phyloP scores from a whole-genome alignment of 768 basidiomycete species.

The Strobilomyces dryophilus region DNA sequence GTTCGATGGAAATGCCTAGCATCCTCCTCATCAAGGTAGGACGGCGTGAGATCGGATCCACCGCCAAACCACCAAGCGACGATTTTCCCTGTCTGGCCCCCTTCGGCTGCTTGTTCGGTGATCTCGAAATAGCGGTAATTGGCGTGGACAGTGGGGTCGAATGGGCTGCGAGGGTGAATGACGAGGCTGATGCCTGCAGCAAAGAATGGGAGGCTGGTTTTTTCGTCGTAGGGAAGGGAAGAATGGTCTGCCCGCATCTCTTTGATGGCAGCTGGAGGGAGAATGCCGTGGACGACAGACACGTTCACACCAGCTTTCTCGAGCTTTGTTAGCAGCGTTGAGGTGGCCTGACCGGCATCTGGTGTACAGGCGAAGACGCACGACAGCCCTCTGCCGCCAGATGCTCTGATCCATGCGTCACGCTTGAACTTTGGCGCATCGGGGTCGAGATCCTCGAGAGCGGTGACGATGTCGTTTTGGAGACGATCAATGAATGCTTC shows the following conservation, averaged over 20 bases:
- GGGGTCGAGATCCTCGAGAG: slow-evolving; percentile 78
- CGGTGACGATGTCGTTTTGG: slow-evolving; percentile 73
- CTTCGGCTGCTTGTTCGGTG: slow-evolving; percentile 43
- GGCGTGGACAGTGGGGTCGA: slow-evolving; percentile 90
- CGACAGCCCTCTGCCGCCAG: slow-evolving; percentile 71
- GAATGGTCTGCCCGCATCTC: slow-evolving; percentile 95
- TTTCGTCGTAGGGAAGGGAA: slow-evolving; percentile 58
- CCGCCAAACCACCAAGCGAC: slow-evolving; percentile 99
- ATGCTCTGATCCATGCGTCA: slow-evolving; percentile 70
- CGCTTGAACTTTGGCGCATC: slow-evolving; percentile 68
- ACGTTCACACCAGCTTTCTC: slow-evolving; percentile 98
- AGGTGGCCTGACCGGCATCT: slow-evolving; percentile 28
- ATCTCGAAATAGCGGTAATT: slow-evolving; percentile 99
- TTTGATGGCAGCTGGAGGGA: slow-evolving; percentile 85
- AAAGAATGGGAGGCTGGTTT: slow-evolving; percentile 80
- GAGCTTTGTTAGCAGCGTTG: slow-evolving; percentile 49
- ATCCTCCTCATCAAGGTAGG: slow-evolving; percentile 87
- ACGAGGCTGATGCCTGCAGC: slow-evolving; percentile 91
- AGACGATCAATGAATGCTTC: slow-evolving; percentile 71
- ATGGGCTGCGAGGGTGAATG: slow-evolving; percentile 90
- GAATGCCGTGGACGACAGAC: slow-evolving; percentile 81
- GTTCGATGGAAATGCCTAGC: slow-evolving; percentile 81
- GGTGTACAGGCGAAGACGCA: slow-evolving; percentile 68
- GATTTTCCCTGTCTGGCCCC: slow-evolving; percentile 44
- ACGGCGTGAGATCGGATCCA: slow-evolving; percentile 90